Evolutionary conservation across 768 basidiomycete genomes (phyloP).

Genomic region (Fibroporia radiculosa): DNA sequence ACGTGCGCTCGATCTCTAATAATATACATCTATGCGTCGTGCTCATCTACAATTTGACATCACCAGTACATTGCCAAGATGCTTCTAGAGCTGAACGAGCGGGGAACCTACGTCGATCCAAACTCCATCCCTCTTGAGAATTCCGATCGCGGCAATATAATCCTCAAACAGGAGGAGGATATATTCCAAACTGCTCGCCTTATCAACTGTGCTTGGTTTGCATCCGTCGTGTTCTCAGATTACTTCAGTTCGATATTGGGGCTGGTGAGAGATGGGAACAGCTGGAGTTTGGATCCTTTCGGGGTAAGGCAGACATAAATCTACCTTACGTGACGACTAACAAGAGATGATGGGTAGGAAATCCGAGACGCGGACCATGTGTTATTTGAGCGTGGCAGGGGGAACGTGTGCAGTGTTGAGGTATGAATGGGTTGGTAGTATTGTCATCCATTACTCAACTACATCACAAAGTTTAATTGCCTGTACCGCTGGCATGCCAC

Average conservation of each 20-base stretch:
- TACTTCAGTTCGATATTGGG: conserved; percentile 79
- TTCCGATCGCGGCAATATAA: conserved; percentile 21
- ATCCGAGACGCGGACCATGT: conserved; percentile 54
- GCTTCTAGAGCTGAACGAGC: conserved; percentile 75
- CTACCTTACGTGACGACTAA: background rate
- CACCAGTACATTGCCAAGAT: conserved; percentile 73
- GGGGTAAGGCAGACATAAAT: conserved; percentile 33
- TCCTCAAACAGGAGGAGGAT: conserved; percentile 35
- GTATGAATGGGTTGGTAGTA: conserved; percentile 31
- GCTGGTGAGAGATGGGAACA: conserved; percentile 65
- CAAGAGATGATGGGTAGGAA: conserved; percentile 37
- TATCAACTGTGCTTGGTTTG: conserved; percentile 79
- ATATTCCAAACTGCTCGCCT: conserved; percentile 80
- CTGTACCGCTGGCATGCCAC: conserved; percentile 86
- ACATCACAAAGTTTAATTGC: conserved; percentile 59
- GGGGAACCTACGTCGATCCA: conserved; percentile 55
- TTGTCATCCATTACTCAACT: background rate
- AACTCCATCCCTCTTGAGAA: conserved; percentile 28
- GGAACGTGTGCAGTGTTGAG: conserved; percentile 80
- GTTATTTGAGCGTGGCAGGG: conserved; percentile 70
- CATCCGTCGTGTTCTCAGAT: conserved; percentile 69
- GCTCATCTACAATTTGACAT: background rate
- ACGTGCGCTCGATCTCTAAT: conserved; percentile 38
- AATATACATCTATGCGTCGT: background rate
- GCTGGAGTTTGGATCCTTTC: conserved; percentile 74